These are phyloP conservation scores for Penicillium diatomitis DNA, from an alignment of 495 filamentous ascomycete genomes.

Conservation along the genomic window DNA sequence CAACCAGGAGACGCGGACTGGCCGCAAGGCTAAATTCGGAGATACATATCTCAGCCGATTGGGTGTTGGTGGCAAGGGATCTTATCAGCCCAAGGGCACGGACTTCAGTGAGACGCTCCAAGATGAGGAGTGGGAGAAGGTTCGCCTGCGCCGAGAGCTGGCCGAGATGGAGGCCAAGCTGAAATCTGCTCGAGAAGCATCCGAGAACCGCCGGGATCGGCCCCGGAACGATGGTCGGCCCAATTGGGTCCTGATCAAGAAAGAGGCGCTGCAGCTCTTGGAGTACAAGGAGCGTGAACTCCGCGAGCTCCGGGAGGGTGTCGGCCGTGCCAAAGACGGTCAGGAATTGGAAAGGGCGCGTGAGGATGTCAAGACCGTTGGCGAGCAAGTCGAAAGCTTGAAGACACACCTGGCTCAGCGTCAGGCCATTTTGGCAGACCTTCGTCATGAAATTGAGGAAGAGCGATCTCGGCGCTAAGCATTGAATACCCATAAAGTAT, in stretches of 20 bases:
- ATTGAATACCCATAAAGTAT: not conserved
- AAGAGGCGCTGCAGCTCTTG: conserved; percentile 84
- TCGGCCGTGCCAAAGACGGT: conserved; percentile 36
- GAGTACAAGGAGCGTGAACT: conserved; percentile 44
- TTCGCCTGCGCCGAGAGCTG: conserved; percentile 84
- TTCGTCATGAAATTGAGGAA: conserved; percentile 40
- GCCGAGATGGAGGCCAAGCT: conserved; percentile 79
- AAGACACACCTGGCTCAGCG: conserved; percentile 40
- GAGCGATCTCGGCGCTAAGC: conserved; percentile 32
- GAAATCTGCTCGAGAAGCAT: conserved; percentile 60
- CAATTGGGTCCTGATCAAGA: conserved; percentile 71
- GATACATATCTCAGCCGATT: conserved; percentile 90
- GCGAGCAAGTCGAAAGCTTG: conserved; percentile 45
- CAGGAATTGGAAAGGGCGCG: conserved; percentile 32
- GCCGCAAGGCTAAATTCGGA: conserved; percentile 89
- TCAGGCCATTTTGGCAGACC: conserved; percentile 32
- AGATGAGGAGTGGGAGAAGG: conserved; percentile 92
- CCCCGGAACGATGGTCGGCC: conserved; percentile 41
- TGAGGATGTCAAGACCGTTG: conserved; percentile 41
- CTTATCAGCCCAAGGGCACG: conserved; percentile 63
- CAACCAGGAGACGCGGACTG: conserved; percentile 68
- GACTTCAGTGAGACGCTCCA: conserved; percentile 73
- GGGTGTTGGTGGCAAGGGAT: conserved; percentile 69
- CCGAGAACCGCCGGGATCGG: conserved; percentile 49
- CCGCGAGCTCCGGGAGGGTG: conserved; percentile 36